A percentile compares a stretch with the other conserved stretches of the same genome.
Evolutionary conservation across 768 basidiomycete genomes (phyloP).

Genomic region (Tremella mesenterica): DNA sequence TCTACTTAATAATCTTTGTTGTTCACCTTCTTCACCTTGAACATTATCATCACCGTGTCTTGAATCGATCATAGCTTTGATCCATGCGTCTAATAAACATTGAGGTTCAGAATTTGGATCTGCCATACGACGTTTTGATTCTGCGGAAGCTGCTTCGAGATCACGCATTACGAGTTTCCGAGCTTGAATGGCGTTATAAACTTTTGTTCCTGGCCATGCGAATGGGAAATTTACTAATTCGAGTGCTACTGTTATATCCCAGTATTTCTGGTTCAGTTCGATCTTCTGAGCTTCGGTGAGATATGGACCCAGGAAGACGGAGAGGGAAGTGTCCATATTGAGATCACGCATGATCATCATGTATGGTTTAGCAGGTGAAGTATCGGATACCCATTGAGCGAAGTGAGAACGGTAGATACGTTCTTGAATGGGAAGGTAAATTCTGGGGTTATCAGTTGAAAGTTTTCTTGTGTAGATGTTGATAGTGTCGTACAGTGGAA

Average conservation of each 20-base stretch:
- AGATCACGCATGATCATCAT: constrained; percentile 88
- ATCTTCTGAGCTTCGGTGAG: constrained; percentile 67
- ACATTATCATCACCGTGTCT: constrained; percentile 20
- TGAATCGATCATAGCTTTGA: constrained; percentile 60
- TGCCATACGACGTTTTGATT: constrained; percentile 74
- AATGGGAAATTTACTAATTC: constrained; percentile 99
- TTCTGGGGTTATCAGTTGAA: constrained; percentile 47
- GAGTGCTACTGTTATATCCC: constrained; percentile 87
- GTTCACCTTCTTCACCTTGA: constrained; percentile 50
- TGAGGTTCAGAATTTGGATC: constrained; percentile 61
- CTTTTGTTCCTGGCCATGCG: constrained; percentile 88
- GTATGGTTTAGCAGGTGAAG: constrained; percentile 48
- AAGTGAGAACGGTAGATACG: constrained; percentile 68
- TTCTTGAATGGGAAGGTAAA: constrained; percentile 80
- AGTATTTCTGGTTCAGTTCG: constrained; percentile 88
- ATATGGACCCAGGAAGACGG: constrained; percentile 88
- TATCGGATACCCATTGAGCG: constrained; percentile 58
- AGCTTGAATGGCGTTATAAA: constrained; percentile 84
- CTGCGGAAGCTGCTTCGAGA: constrained; percentile 65
- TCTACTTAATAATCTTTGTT: constrained; percentile 50
- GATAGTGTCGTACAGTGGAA: neutral
- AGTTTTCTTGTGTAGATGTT: neutral
- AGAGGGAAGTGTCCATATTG: constrained; percentile 95
- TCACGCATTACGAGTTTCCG: constrained; percentile 66
- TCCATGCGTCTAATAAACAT: constrained; percentile 92